Evolutionary conservation across 192 early-diverging fungal species (phyloP).

Genomic region (Coemansia sp.): DNA sequence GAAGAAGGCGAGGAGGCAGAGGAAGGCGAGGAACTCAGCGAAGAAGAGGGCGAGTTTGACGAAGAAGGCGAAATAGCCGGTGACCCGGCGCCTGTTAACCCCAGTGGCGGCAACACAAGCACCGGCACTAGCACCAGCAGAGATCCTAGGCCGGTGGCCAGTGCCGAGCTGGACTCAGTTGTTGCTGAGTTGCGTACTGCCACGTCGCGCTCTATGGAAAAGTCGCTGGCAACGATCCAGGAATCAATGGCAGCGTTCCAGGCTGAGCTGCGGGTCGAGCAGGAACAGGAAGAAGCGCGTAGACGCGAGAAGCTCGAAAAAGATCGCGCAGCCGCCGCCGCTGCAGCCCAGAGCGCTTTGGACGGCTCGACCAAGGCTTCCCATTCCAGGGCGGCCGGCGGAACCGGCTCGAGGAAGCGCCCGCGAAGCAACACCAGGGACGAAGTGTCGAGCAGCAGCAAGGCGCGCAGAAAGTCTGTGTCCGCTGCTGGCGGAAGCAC

Average conservation of each 20-base stretch:
- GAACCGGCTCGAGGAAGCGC: constrained; percentile 30
- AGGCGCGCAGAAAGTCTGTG: constrained; percentile 34
- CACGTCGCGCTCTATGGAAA: constrained; percentile 14
- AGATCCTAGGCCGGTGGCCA: background rate
- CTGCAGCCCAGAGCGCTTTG: background rate
- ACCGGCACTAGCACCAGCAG: background rate
- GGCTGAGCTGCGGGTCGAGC: constrained; percentile 29
- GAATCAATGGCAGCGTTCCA: constrained; percentile 35
- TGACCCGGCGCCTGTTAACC: constrained; percentile 12
- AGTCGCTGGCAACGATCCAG: constrained; percentile 28
- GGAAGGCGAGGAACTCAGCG: constrained; percentile 37
- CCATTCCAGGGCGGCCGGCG: constrained; percentile 6
- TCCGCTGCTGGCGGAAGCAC: background rate
- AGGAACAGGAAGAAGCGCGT: constrained; percentile 17
- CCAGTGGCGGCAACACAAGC: background rate
- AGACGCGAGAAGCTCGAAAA: constrained; percentile 5
- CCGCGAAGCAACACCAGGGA: constrained; percentile 44
- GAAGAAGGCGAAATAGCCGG: constrained; percentile 51
- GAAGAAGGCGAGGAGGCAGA: constrained; percentile 21
- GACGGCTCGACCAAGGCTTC: background rate
- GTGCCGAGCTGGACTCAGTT: constrained; percentile 17
- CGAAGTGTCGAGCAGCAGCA: constrained; percentile 18
- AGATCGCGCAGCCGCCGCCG: background rate
- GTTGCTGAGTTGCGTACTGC: constrained; percentile 11
- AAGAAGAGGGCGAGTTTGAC: constrained; percentile 44